These are phyloP conservation scores for Withania somnifera DNA, from an alignment of 305 asterid species.

Conservation along the genomic window DNA sequence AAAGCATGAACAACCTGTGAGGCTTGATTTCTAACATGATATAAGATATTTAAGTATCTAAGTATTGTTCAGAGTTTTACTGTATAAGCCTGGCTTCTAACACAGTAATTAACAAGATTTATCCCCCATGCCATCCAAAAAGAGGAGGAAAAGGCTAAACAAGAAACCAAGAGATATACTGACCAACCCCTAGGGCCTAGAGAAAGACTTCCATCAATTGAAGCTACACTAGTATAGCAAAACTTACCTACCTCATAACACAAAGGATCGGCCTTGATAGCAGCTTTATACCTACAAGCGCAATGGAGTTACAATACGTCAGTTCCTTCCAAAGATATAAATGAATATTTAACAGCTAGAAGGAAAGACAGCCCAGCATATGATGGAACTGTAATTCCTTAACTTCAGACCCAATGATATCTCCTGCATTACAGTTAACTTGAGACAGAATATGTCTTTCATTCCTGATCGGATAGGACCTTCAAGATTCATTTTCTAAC, in stretches of 20 bases:
- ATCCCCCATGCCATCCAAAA: background rate
- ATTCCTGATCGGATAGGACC: background rate
- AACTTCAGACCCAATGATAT: background rate
- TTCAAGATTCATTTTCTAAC: background rate
- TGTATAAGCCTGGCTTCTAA: background rate
- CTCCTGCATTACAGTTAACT: background rate
- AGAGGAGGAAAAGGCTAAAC: background rate
- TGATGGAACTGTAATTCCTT: background rate
- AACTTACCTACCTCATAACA: slow-evolving; percentile 76
- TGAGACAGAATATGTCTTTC: background rate
- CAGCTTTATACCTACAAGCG: slow-evolving; percentile 86
- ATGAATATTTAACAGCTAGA: background rate
- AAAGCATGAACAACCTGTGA: background rate
- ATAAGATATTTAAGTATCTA: background rate
- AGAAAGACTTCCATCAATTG: background rate
- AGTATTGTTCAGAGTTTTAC: background rate
- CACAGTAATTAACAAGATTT: background rate
- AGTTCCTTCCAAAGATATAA: slow-evolving; percentile 7
- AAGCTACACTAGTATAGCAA: background rate
- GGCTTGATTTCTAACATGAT: background rate
- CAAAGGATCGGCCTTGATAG: slow-evolving; percentile 94
- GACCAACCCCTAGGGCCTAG: background rate
- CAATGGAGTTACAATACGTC: slow-evolving; percentile 16
- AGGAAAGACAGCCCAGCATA: background rate
- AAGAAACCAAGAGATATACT: background rate